Evolutionary conservation across 2,329 filamentous ascomycete genomes (phyloP), one percentile per base, ranked within the genome.

Genomic region (Aspergillus tamarii): DNA sequence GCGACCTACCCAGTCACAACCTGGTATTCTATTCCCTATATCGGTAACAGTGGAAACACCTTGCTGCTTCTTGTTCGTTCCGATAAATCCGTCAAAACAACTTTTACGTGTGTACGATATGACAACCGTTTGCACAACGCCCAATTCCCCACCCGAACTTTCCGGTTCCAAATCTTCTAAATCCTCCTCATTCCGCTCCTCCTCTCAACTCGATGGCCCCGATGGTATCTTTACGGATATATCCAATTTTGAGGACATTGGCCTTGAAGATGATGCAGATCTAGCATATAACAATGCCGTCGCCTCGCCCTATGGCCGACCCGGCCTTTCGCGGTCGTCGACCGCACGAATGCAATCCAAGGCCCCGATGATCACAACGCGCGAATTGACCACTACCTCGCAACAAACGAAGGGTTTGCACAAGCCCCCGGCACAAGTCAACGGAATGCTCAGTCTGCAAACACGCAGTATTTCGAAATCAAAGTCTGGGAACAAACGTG

Each of bases 181-280:
- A 79, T 93, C 93, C 32, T 96, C 92, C 6, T 96, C 93, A 57
- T 91, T 94, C 73, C 90, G 90, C 70, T 96, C 93, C 43, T 89
- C 91, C 62, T 89, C 87, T 66, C 90, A 89, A 59, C 82, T 88
- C 72, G 90, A 93, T 72, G 91, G 92, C 70, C 78, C 81, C 30
- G 88, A 89, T 73, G 87, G 85, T 69, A 85, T 88, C 57, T 82
- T 91, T 53, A 85, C 88, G 59, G 92, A 96, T 74, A 87, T 90
- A 63, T 89, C 88, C 67, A 89, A 97, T 76, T 97, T 97, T 72
- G 94, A 98, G 77, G 94, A 97, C 68, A 97, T 97, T 75, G 92
- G 91, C 14, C 87, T 98, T 34, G 90, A 93, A 64, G 89, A 91
- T 70, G 89, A 93, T 66, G 71, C 79, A 30, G 83, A 84, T 32